Base-by-base conservation (phyloP, 257 asterid species). In the Solanum pinnatisectum region DNA sequence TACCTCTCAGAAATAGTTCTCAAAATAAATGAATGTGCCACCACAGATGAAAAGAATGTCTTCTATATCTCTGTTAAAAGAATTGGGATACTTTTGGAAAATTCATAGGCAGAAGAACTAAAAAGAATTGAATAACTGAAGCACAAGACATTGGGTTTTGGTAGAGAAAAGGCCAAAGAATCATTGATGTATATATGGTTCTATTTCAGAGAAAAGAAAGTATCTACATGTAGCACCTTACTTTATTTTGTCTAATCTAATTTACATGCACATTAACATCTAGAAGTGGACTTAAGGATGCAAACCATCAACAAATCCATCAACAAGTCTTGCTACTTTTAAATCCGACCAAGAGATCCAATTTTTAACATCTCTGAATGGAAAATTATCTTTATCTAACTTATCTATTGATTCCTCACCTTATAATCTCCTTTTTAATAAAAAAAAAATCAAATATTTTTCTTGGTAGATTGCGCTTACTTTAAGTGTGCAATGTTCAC, bases 1-100 rank as follows among this genome's bases (percentile, higher is more conserved):
- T 92, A 95, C 99, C 98, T 96, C 87, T 96, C 98, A 27, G 99
- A 96, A 89, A 96, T 94, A 81, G 99, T 96, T 96, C 90, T 95
- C 99, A 91, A 96, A 90, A 92, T 94, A 98, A 90, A 95, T 92
- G 91, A 96, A 95, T 81, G 99, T 98, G 84, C 99, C 99, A 49
- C 98, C 99, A 85, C 99, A 95, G 85, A 96, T 94, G 88, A 96
- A 95, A 90, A 95, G 97, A 88, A 95, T 96, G 89, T 95, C 95
- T 86, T 95, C 95, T 74, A 98, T 96, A 89, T 96, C 98, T 83
- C 99, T 96, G 95, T 74, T 89, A 87, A 70, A 88, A 89, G 84
- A 83, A 83, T 36, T 49, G 36, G 36, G 56, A 44, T 79, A 59
- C 25, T 15, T n/a, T 63, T 84, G 9, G 68, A 71, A 59, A 44